A percentile compares a stretch with the other conserved stretches of the same genome.
phyloP scores from a whole-genome alignment of 768 basidiomycete species.

The Gloeopeniophorella convolvens region DNA sequence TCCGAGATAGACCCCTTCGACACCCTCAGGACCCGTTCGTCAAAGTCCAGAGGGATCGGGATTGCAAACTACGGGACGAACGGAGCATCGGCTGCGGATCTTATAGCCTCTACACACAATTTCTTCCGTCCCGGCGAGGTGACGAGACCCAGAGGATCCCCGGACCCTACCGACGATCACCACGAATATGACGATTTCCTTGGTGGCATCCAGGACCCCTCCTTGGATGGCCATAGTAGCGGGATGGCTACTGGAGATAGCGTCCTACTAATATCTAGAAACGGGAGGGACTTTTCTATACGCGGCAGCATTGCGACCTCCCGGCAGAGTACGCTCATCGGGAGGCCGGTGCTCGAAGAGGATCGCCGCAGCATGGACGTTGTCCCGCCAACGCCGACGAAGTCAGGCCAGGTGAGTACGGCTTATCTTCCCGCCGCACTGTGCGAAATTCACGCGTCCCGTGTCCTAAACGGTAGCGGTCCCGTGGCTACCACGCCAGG shows the following conservation, averaged over 20 bases:
- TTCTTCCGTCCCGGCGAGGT: background rate
- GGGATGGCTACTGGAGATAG: background rate
- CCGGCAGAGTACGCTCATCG: background rate
- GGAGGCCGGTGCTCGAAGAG: background rate
- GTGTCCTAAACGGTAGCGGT: background rate
- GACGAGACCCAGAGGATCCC: background rate
- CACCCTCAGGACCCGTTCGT: conserved; percentile 2
- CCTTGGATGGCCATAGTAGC: background rate
- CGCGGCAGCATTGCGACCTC: background rate
- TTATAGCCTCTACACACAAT: background rate
- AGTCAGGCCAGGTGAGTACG: background rate
- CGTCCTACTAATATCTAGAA: conserved; percentile 12
- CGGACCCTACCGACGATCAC: background rate
- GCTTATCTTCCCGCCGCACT: background rate
- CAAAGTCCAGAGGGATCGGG: background rate
- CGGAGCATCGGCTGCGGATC: background rate
- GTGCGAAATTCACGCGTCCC: background rate
- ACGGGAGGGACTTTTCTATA: conserved; percentile 6
- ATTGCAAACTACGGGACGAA: background rate
- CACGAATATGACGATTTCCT: background rate
- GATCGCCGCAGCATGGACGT: conserved; percentile 15
- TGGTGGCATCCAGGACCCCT: background rate
- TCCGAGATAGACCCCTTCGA: background rate
- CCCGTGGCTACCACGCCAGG: background rate
- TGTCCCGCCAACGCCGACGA: conserved; percentile 11